These are phyloP conservation scores for Candida takata DNA, from an alignment of 805 yeast species.

Conservation along the genomic window DNA sequence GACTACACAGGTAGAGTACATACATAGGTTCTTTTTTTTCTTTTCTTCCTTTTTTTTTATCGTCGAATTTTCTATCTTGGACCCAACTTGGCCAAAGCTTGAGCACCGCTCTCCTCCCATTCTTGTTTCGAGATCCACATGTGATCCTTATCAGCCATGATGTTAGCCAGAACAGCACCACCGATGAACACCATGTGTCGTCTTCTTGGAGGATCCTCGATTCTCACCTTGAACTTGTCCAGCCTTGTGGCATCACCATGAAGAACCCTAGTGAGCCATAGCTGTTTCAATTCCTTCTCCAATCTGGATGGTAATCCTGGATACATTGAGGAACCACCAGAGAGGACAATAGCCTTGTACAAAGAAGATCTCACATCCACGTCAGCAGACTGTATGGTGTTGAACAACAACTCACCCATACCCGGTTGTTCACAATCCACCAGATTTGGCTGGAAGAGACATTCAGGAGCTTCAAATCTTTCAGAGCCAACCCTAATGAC, in stretches of 20 bases:
- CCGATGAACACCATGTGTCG: conserved; percentile 98
- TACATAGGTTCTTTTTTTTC: no score
- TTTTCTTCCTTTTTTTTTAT: no score
- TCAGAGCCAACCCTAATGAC: conserved; percentile 90
- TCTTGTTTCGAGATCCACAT: conserved; percentile 96
- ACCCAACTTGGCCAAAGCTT: conserved; percentile 80
- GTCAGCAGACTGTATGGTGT: conserved; percentile 91
- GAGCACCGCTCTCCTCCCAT: conserved; percentile 96
- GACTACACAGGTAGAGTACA: no score
- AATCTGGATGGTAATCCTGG: conserved; percentile 95
- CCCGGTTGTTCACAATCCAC: conserved; percentile 98
- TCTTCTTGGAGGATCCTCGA: conserved; percentile 98
- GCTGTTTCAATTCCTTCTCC: conserved; percentile 93
- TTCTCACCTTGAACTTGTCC: conserved; percentile 88
- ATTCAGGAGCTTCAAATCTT: conserved; percentile 94
- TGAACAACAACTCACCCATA: conserved; percentile 86
- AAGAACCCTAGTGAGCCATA: conserved; percentile 87
- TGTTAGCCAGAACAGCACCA: conserved; percentile 95
- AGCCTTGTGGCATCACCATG: conserved; percentile 82
- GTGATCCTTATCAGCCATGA: conserved; percentile 97
- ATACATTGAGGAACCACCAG: conserved; percentile 98
- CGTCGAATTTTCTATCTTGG: conserved; percentile 52
- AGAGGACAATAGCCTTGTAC: conserved; percentile 85
- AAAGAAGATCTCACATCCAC: conserved; percentile 86
- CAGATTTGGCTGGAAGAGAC: conserved; percentile 90